Evolutionary conservation across 768 basidiomycete genomes (phyloP), one percentile per base, ranked within the genome.

Genomic region (Fibroporia radiculosa): DNA sequence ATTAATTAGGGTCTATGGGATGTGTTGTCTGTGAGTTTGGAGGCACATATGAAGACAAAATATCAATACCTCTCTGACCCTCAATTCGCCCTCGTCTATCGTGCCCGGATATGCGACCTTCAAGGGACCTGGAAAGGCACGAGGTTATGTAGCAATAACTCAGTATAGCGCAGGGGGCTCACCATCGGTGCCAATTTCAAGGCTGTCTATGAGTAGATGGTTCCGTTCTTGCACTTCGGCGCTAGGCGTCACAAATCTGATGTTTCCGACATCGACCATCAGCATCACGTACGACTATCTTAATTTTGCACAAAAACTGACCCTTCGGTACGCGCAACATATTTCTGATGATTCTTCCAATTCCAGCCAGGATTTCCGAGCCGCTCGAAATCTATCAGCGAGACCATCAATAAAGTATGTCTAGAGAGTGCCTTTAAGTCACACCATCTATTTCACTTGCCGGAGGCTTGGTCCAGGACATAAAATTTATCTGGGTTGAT

Each of bases 341-440:
- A 18, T 18, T 35, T 35, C 10, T 35, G 32, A 28, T 24, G n/a
- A 27, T 54, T 53, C 24, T 50, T 41, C 55, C 54, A 61, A 25
- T 56, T 58, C 57, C 56, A 61, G 1, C 57, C 57, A 0, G 57
- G 56, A 40, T 61, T 61, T 0, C 59, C 59, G 0, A 61, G 54
- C 7, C 50, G 44, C 44, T 56, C 57, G 20, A 56, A 45, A 18
- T 58, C 59, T 56, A 27, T n/a, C n/a, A n/a, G n/a, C n/a, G n/a
- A n/a, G n/a, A n/a, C n/a, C n/a, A n/a, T n/a, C n/a, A n/a, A n/a
- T n/a, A n/a, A n/a, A n/a, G n/a, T n/a, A n/a, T n/a, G n/a, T n/a
- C n/a, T n/a, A n/a, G n/a, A 23, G 38, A 10, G 18, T 6, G 1
- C 14, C 45, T 37, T n/a, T n/a, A n/a, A n/a, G n/a, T n/a, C n/a